phyloP scores from a whole-genome alignment of 176 grass and related monocot species.

The Lolium multiflorum region DNA sequence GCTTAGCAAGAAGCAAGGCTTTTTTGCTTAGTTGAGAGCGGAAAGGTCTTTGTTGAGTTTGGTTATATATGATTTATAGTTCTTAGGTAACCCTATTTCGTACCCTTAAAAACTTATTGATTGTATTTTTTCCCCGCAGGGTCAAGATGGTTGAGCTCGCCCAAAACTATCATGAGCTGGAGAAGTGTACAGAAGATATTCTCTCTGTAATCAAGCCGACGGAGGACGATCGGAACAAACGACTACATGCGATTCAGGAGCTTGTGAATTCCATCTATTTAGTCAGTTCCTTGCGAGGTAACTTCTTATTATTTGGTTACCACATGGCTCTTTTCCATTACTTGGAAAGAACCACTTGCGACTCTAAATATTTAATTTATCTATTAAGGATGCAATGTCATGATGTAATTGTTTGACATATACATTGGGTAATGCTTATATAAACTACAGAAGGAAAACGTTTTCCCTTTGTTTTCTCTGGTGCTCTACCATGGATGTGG shows the following conservation, averaged over 20 bases:
- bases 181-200: constrained; percentile 62
- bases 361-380: not conserved
- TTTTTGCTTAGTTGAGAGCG: not conserved
- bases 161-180: constrained; percentile 35
- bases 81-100: not conserved
- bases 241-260: constrained; percentile 58
- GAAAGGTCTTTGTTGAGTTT: not conserved
- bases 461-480: constrained; percentile 23
- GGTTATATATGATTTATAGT: not conserved
- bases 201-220: constrained; percentile 71
- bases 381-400: not conserved
- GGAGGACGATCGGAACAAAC: constrained; percentile 47
- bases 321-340: not conserved
- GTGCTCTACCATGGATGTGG: constrained; percentile 1
- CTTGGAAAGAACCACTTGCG: not conserved
- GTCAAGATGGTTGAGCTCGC: constrained; percentile 34
- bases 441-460: not conserved
- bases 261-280: constrained; percentile 50
- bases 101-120: not conserved
- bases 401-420: not conserved
- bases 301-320: not conserved
- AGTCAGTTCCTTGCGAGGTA: constrained; percentile 50
- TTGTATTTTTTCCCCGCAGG: not conserved
- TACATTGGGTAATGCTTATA: not conserved
- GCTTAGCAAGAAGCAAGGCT: not conserved